Base-by-base conservation (phyloP, 208 protist species). In the Histomonas meleagridis region DNA sequence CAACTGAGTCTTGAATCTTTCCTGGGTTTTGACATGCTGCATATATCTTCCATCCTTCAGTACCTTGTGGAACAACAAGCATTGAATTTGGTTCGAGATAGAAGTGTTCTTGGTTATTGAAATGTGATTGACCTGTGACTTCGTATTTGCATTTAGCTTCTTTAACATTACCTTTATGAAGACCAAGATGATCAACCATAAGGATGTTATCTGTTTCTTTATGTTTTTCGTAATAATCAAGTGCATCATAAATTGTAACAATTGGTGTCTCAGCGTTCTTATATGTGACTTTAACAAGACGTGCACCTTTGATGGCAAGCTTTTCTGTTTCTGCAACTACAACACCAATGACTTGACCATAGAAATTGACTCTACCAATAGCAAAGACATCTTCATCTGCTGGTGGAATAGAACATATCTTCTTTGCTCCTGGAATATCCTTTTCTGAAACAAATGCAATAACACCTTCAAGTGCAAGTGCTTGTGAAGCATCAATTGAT, bases 61-160 rank as follows among this genome's bases (percentile, higher is more conserved):
- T 51, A 18, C 43, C 70, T 18, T 48, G 3, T 10, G 96, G 96
- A 23, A 95, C 55, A 0, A 92, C 95, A 1, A 97, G 70, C 12
- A 90, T 92, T 10, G 81, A 91, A 23, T 96, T 78, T 12, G 95
- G 92, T 91, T 97, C 96, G 0, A 97, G 60, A 91, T 97, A 96
- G 35, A 97, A 96, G 90, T 97, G 96, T 72, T 97, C 95, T 93
- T 97, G 94, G n/a, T 38, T 51, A 43, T 81, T 81, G 12, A 51
- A 51, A 10, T 48, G 7, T 5, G 16, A 38, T 23, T 81, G 21
- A 23, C 70, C 70, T 10, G 12, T 46, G 35, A 76, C 65, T 46
- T 46, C 65, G 35, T 21, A 46, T 10, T 76, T 9, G 35, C 65
- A 76, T n/a, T 76, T 38, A 10, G 65, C 35, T 9, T 76, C 35